Evolutionary conservation across 2,329 filamentous ascomycete genomes (phyloP), one percentile per base, ranked within the genome.

Genomic region (Aspergillus japonicus): DNA sequence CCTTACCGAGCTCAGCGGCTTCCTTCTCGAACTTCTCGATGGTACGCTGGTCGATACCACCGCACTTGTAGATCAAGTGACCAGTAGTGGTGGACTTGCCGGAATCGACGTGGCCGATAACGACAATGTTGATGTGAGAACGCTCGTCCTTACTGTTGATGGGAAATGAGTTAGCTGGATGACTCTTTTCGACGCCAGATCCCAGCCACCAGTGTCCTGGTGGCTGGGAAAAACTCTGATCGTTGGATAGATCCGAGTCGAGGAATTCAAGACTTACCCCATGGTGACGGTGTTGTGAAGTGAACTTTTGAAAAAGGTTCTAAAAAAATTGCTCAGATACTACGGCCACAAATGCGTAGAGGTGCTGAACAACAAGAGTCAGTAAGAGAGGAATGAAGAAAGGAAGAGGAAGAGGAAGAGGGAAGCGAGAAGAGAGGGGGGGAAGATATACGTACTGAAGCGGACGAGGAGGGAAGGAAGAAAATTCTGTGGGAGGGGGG

Each of bases 11-110:
- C 83, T 98, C 92, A 82, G 93, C 92, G 78, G 95, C 95, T 93
- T 97, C 94, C 92, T 99, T 99, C 93, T 99, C 95, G 89, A 99
- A 99, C 91, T 99, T 99, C 90, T 99, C 95, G 81, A 99, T 99
- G 83, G 94, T 98, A 92, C 95, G 94, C 88, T 94, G 92, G 91
- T 99, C 95, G 80, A 98, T 99, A 92, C 95, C 95, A 90, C 95
- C 95, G 87, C 95, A 98, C 90, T 99, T 94, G 92, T 98, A 98
- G 91, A 99, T 98, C 89, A 99, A 89, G 87, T 94, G 89, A 82
- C 89, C 87, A 74, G 89, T 91, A 82, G 93, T 97, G 82, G 93
- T 97, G 74, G 93, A 96, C 89, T 97, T 97, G 85, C 93, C 94
- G 82, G 92, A 96, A 85, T 96, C 92, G 91, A 96, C 93, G 89